Base-by-base conservation (phyloP, 108 stramenopile species). In the Cyclotella baltica region DNA sequence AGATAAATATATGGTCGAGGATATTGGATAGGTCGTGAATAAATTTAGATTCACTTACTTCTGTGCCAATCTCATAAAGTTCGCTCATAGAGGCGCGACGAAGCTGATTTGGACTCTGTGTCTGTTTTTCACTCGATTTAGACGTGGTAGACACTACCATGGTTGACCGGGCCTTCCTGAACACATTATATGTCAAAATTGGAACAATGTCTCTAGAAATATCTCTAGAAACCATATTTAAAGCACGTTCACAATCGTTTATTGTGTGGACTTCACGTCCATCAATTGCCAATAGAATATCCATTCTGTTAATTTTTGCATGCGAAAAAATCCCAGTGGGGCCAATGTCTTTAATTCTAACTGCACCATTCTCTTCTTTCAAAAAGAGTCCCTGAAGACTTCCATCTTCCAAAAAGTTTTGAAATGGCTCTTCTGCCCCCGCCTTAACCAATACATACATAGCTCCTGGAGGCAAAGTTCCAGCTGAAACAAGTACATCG, bases 331-430 rank as follows among this genome's bases (percentile, higher is more conserved):
- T 23, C 8, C 69, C 69, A n/a, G 3, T 23, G 5, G 33, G 9
- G 15, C 55, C 55, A 35, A 70, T 9, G 20, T 52, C 53, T 37
- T 18, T n/a, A n/a, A 70, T 55, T 30, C 52, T 28, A 11, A 70
- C 69, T 38, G 18, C 10, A 0, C 22, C 55, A 15, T 37, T 5
- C 20, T 57, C 20, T 33, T 70, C 52, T 57, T 70, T 37, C 22
- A 70, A 57, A 38, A 70, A 70, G 3, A 70, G 5, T 10, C 69
- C 69, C n/a, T 70, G 69, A 23, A 70, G 25, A 57, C 69, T 70
- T 20, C 69, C 69, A 57, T 70, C 69, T 19, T 38, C 69, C 8
- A 19, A 20, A 20, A 28, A 2, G 30, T 10, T 6, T 22, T 22
- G 28, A 18, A 28, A 47, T 47, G 19, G 9, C n/a, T 30, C 34